These are phyloP conservation scores for Lenwebbia sp. DNA, from an alignment of 345 rosid species.

Conservation along the genomic window DNA sequence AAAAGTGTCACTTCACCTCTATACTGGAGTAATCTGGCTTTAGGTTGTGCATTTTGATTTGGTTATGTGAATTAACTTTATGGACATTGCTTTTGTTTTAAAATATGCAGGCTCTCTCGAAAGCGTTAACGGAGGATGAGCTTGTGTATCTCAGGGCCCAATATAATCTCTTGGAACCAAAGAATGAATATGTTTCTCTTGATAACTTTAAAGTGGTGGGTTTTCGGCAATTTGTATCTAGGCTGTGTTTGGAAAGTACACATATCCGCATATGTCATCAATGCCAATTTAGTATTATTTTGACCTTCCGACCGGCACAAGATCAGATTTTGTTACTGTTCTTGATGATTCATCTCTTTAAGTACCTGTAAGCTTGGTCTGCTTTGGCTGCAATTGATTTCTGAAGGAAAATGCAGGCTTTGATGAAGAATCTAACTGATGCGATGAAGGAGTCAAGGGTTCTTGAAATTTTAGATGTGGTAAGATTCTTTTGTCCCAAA, in stretches of 20 bases:
- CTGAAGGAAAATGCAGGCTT: constrained; percentile 41
- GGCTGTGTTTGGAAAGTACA: background rate
- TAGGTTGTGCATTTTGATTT: background rate
- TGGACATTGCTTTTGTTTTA: background rate
- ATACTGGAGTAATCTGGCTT: background rate
- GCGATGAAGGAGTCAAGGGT: constrained; percentile 82
- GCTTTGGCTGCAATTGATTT: background rate
- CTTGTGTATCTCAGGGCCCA: constrained; percentile 72
- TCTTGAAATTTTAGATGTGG: constrained; percentile 47
- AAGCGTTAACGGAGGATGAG: constrained; percentile 80
- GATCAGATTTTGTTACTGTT: background rate
- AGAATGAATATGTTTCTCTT: constrained; percentile 64
- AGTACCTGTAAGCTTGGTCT: background rate
- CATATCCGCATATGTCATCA: background rate
- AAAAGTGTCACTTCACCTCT: background rate
- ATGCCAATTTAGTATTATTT: background rate
- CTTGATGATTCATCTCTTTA: background rate
- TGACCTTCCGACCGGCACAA: background rate
- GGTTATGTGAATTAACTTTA: background rate
- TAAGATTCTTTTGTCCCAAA: background rate
- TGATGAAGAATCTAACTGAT: constrained; percentile 54
- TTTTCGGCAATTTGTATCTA: background rate
- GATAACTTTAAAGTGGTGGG: constrained; percentile 63
- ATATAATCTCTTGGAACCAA: constrained; percentile 74
- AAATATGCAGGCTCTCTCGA: constrained; percentile 73